Base-by-base conservation (phyloP, 495 filamentous ascomycete genomes). In the Aspergillus incahuasiensis region DNA sequence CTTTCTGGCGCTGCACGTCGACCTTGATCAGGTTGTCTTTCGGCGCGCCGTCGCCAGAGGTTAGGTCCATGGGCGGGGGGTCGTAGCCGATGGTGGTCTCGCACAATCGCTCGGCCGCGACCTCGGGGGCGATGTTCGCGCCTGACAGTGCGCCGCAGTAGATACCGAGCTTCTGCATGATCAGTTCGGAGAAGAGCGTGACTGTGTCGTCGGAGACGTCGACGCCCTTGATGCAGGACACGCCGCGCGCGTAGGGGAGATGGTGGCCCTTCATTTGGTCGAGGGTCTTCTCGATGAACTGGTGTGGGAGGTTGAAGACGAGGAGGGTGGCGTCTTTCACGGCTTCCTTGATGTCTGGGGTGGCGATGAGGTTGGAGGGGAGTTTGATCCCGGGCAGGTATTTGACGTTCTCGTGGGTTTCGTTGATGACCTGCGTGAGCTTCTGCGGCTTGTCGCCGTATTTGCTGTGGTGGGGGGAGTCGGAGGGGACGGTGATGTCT, bases 71-170 rank as follows among this genome's bases (percentile, higher is more conserved):
- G 1, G 57, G 74, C 2, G 91, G 91, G 11, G 90, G 88, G 69
- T 92, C 89, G 68, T 95, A 95, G 8, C 89, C 91, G 18, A 96
- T 84, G 12, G 91, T 96, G 0, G 91, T 95, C 73, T 95, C 91
- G 60, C 83, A 92, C 74, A 86, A 92, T 66, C 91, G 88, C 72
- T 95, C 90, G 61, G 82, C 79, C 4, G 91, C 91, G 48, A 95
- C 88, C 70, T 95, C 91, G 58, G 77, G 85, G 30, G 91, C 91
- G 58, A 95, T 92, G 74, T 96, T 96, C 32, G 91, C 91, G 6
- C 91, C 91, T 24, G 86, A 90, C 6, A 96, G 78, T 9, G 91
- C 88, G 59, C 91, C 91, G 64, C 89, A 92, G 80, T 96, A 96
- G 66, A 96, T 96, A 53, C 83, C 85, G 8, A 96, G 78, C 46